Evolutionary conservation across 495 filamentous ascomycete genomes (phyloP).

Genomic region (Massariosphaeria phaeospora): DNA sequence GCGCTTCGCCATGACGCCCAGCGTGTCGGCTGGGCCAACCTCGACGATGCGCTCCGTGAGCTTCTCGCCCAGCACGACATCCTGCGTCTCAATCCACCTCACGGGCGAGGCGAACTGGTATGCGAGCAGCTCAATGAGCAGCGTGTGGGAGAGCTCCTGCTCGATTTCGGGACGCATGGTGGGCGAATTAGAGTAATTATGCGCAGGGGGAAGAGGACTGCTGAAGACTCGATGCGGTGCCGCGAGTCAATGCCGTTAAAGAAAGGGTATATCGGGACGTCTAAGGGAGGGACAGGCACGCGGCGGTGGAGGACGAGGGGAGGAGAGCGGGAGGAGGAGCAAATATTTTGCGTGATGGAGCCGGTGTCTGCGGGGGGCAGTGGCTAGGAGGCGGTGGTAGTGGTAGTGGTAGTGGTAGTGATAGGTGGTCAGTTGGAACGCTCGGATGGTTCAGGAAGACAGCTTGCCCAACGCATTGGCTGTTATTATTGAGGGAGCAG

Average conservation of each 20-base stretch:
- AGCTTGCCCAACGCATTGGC: constrained; percentile 25
- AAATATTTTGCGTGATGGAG: background rate
- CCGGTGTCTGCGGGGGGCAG: too few relatives aligned
- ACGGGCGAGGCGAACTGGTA: constrained; percentile 99
- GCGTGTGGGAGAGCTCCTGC: constrained; percentile 95
- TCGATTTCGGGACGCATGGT: constrained; percentile 97
- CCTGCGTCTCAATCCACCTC: constrained; percentile 99
- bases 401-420: too few relatives aligned
- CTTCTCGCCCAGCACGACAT: constrained; percentile 96
- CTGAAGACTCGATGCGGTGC: background rate
- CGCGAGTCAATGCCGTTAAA: constrained; percentile 7
- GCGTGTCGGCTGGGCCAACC: constrained; percentile 94
- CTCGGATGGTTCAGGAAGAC: constrained; percentile 17
- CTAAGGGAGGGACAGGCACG: background rate
- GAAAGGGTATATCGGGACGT: constrained; percentile 15
- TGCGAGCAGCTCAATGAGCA: constrained; percentile 95
- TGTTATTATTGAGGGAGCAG: too few relatives aligned
- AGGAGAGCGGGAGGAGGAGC: background rate
- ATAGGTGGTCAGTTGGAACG: background rate
- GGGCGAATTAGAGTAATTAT: constrained; percentile 34
- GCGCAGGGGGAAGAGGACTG: background rate
- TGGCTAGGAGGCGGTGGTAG: too few relatives aligned
- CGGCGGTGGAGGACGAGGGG: background rate
- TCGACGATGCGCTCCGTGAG: constrained; percentile 95
- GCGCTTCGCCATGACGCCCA: constrained; percentile 95